Base-by-base conservation (phyloP, 306 rosid species). In the Hippophae rhamnoides region DNA sequence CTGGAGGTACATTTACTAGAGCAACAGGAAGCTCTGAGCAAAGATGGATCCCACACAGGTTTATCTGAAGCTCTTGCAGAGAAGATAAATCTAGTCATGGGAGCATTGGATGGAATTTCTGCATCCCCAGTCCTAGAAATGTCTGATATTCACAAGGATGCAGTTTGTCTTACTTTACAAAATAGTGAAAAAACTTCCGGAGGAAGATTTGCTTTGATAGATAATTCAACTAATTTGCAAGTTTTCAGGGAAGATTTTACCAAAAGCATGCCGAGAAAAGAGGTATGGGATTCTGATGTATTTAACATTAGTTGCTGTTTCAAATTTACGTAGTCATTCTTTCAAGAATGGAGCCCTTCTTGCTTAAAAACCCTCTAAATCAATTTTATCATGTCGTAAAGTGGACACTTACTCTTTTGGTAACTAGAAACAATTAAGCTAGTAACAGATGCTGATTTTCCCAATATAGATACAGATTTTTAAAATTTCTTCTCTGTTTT, bases 391-490 rank as follows among this genome's bases (percentile, higher is more conserved):
- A 46, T 66, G 56, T 25, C 41, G 65, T 67, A 56, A 52, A 31
- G 50, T 44, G 57, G 70, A 62, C 56, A 54, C 62, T 62, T 47
- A 46, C 12, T 72, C 47, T 27, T 45, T 49, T 52, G 49, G 53
- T 67, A 38, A 53, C 38, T 27, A 18, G 23, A 18, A 18, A 18
- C 23, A 18, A 18, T 43, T 60, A 47, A 53, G 14, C 31, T 57
- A 54, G 61, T 52, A 68, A 63, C 47, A 56, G 74, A 76, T 74
- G 72, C 63, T 67, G 65, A 56, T 62, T 72, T 69, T 62, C 67
- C 26, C 27, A 83, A 77, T 40, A 43, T 27, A 60, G 68, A 52
- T 68, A 23, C 62, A 47, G 69, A 73, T 73, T 55, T 59, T 56
- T 51, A 63, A 9, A 18, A 18, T 18, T 18, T 18, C 23, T 18